Evolutionary conservation across 129 eudicot genomes (phyloP).

Genomic region (Heracleum sosnowskyi): DNA sequence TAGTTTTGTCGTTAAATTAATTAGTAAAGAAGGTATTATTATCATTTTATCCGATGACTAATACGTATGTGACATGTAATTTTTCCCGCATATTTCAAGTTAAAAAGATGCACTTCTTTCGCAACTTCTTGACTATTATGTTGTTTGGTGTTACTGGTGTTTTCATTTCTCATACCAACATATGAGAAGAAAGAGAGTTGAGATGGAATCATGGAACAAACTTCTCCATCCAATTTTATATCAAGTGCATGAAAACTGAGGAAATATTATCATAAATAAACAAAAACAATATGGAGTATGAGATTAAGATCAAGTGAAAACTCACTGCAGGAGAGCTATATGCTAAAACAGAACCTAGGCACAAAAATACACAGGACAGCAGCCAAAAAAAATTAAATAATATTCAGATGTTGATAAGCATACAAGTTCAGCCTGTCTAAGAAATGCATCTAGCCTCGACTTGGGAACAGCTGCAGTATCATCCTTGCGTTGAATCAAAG

Average conservation of each 20-base stretch:
- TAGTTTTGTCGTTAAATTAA: no score
- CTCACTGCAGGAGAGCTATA: neutral
- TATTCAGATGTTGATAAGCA: neutral
- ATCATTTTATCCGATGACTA: no score
- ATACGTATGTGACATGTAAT: no score
- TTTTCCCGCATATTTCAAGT: no score
- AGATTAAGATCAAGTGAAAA: neutral
- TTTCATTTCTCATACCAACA: no score
- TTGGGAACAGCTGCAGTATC: conserved; percentile 87
- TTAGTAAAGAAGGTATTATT: no score
- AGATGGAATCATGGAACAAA: neutral
- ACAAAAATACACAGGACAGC: neutral
- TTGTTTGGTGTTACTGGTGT: no score
- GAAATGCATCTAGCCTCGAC: conserved; percentile 89
- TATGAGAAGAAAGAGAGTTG: neutral
- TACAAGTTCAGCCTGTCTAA: conserved; percentile 85
- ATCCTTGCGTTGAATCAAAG: conserved; percentile 91
- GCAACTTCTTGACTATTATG: no score
- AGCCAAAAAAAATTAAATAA: neutral
- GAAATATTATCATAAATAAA: neutral
- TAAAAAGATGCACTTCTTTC: no score
- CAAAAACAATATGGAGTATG: neutral
- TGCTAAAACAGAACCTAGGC: neutral
- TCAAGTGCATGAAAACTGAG: neutral
- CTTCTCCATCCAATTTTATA: neutral